Conservation (phyloP, 2,329 filamentous ascomycete genomes). For the Daldinia eschscholtzii region DNA sequence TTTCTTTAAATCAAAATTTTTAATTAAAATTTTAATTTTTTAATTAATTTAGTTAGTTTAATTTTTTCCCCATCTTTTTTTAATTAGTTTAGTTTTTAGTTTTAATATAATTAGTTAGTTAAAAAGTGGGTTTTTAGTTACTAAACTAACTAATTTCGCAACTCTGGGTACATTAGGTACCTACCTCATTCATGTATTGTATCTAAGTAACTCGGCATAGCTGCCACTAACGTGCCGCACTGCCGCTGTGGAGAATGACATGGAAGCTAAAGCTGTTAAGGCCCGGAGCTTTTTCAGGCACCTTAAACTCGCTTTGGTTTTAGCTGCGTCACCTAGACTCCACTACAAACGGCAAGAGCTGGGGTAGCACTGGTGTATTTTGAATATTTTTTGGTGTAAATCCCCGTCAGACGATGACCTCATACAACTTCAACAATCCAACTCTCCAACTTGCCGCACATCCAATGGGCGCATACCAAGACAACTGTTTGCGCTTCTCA, state of each 20-base stretch:
- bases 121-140: too few relatives aligned
- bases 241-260: constrained; percentile 24
- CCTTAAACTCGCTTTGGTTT: constrained; percentile 20
- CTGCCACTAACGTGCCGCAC: constrained; percentile 28
- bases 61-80: too few relatives aligned
- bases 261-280: constrained; percentile 1
- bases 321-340: constrained; percentile 35
- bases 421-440: constrained; percentile 29
- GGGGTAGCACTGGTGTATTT: constrained; percentile 19
- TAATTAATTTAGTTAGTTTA: too few relatives aligned
- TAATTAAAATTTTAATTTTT: too few relatives aligned
- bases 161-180: too few relatives aligned
- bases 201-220: too few relatives aligned
- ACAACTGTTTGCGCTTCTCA: constrained; percentile 11
- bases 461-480: constrained; percentile 18
- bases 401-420: constrained; percentile 32
- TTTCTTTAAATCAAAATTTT: too few relatives aligned
- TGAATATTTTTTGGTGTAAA: neutral
- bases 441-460: constrained; percentile 17
- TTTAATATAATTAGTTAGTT: too few relatives aligned
- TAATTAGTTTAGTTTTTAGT: too few relatives aligned
- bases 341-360: constrained; percentile 27
- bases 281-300: constrained; percentile 34
- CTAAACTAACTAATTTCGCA: too few relatives aligned
- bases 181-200: too few relatives aligned